Percentiles rank a stretch among this genome's conserved stretches.
Evolutionary conservation across 805 yeast species (phyloP).

Genomic region (Candida broadrunensis): DNA sequence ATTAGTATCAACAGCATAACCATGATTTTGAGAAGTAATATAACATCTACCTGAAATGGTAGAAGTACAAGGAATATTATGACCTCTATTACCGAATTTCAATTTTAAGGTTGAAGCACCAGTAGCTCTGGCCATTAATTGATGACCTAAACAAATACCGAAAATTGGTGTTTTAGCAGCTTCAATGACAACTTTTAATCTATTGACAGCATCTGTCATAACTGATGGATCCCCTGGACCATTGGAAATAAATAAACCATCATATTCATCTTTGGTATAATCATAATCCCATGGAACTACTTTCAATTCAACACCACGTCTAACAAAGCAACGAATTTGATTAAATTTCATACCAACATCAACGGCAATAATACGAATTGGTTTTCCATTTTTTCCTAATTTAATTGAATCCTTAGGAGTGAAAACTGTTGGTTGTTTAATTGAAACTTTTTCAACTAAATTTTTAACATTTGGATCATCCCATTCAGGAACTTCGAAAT

Average conservation of each 20-base stretch:
- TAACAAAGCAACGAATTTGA: conserved; percentile 94
- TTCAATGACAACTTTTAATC: conserved; percentile 54
- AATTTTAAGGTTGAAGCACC: conserved; percentile 92
- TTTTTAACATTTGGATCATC: conserved; percentile 88
- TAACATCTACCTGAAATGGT: conserved; percentile 91
- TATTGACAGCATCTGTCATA: conserved; percentile 63
- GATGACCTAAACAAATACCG: conserved; percentile 99
- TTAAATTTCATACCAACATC: conserved; percentile 98
- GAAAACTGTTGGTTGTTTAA: conserved; percentile 71
- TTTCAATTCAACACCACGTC: conserved; percentile 91
- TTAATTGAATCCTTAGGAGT: conserved; percentile 57
- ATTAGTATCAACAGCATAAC: conserved; percentile 88
- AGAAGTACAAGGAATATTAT: conserved; percentile 94
- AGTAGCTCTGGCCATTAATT: conserved; percentile 88
- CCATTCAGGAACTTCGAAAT: conserved; percentile 82
- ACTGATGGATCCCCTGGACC: conserved; percentile 99
- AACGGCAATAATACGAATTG: conserved; percentile 79
- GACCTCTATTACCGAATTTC: conserved; percentile 99
- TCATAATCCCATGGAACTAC: conserved; percentile 97
- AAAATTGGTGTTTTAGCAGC: conserved; percentile 82
- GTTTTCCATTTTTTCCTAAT: conserved; percentile 68
- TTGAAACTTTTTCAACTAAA: conserved; percentile 88
- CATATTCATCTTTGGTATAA: conserved; percentile 75
- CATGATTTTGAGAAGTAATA: conserved; percentile 98
- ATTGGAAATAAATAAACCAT: conserved; percentile 93